These are phyloP conservation scores for Aspergillus sp. DNA, from an alignment of 2,329 filamentous ascomycete genomes.

Conservation along the genomic window DNA sequence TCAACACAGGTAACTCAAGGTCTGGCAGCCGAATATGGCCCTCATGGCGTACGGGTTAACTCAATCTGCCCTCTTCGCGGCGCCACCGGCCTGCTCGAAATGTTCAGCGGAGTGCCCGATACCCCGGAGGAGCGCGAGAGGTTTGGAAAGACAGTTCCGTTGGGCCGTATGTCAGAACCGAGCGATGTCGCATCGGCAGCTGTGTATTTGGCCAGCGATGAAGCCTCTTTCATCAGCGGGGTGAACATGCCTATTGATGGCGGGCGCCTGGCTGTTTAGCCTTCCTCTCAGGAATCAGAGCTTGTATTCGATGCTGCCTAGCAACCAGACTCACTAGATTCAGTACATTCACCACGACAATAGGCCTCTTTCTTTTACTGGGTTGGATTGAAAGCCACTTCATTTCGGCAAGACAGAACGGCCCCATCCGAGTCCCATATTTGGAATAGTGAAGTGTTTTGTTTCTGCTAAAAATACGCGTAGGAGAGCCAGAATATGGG, in stretches of 20 bases:
- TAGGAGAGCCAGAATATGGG: no score
- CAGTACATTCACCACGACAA: no score
- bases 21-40: slow-evolving; percentile 12
- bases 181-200: slow-evolving; percentile 2
- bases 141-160: slow-evolving; percentile 1
- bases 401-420: no score
- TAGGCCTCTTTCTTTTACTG: no score
- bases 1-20: slow-evolving; percentile 9
- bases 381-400: no score
- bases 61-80: slow-evolving; percentile 19
- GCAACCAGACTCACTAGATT: no score
- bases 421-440: no score
- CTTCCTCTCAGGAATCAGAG: not conserved
- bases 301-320: no score
- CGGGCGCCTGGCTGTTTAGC: slow-evolving; percentile 1
- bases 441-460: no score
- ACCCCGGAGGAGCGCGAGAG: slow-evolving; percentile 1
- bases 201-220: slow-evolving; percentile 3
- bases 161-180: slow-evolving; percentile 2
- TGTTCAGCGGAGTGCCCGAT: slow-evolving; percentile 3
- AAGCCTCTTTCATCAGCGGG: slow-evolving; percentile 3
- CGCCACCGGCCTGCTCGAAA: slow-evolving; percentile 10
- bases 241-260: not conserved
- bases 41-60: slow-evolving; percentile 14
- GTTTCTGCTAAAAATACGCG: no score